Percentiles rank a stretch among this genome's conserved stretches.
These are phyloP conservation scores for Acanthamoeba triangularis DNA, from an alignment of 208 protist species.

Conservation along the genomic window DNA sequence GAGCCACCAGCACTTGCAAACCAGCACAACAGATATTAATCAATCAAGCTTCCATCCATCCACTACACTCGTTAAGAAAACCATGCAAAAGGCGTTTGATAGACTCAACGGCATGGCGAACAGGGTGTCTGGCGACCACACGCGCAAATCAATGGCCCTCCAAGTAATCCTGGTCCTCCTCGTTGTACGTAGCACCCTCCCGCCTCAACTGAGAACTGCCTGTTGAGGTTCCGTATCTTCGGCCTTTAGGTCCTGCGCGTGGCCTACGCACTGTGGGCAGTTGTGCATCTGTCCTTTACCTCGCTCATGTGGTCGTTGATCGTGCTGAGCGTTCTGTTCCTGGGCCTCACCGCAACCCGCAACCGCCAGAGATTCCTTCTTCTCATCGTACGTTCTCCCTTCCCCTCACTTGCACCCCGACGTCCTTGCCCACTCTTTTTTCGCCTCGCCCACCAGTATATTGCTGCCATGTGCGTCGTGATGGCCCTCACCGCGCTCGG, in stretches of 20 bases:
- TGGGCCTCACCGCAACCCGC: neutral
- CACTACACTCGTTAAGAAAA: neutral
- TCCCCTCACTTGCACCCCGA: neutral
- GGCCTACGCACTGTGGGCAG: neutral
- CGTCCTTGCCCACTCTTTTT: neutral
- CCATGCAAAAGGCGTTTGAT: neutral
- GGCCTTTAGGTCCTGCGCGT: neutral
- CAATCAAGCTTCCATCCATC: too few relatives aligned
- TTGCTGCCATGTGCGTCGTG: neutral
- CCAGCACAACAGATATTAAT: too few relatives aligned
- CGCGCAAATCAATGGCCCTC: neutral
- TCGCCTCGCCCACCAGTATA: neutral
- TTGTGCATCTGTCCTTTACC: neutral
- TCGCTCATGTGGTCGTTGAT: constrained; percentile 18
- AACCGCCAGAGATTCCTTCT: neutral
- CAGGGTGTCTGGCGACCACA: constrained; percentile 1
- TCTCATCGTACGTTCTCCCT: neutral
- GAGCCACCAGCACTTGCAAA: too few relatives aligned
- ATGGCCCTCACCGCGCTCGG: constrained; percentile 14
- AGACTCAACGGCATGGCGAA: neutral
- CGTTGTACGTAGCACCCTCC: neutral
- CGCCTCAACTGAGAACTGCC: too few relatives aligned
- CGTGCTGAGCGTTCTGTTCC: neutral
- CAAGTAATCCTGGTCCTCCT: neutral
- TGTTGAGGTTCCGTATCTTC: neutral